Evolutionary conservation across 148 eudicot genomes (phyloP).

Genomic region (Drosera capensis): DNA sequence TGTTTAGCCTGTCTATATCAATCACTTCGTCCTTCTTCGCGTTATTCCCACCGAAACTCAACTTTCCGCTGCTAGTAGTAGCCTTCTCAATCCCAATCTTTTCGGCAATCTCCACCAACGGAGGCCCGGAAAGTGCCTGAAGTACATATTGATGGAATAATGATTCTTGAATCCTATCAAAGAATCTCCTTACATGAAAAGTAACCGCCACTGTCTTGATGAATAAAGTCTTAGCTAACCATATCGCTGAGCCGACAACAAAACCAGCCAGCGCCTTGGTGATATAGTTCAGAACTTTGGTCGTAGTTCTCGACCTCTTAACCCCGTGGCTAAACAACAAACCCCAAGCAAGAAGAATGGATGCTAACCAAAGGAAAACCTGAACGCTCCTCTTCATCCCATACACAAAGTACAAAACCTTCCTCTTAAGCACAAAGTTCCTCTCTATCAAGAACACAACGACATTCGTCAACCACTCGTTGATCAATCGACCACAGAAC

Average conservation of each 20-base stretch:
- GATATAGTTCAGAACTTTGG: constrained; percentile 28
- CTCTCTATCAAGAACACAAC: constrained; percentile 48
- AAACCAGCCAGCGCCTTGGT: constrained; percentile 55
- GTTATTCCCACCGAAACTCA: constrained; percentile 33
- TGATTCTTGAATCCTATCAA: constrained; percentile 77
- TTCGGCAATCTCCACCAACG: constrained; percentile 22
- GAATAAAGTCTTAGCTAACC: constrained; percentile 58
- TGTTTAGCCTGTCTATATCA: constrained; percentile 65
- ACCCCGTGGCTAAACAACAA: constrained; percentile 47
- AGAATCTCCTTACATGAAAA: constrained; percentile 69
- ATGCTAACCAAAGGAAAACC: constrained; percentile 51
- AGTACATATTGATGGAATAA: constrained; percentile 75
- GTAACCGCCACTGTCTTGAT: constrained; percentile 53
- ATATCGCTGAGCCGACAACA: constrained; percentile 61
- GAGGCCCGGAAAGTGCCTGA: constrained; percentile 61
- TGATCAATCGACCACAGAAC: constrained; percentile 51
- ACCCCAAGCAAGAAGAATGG: constrained; percentile 69
- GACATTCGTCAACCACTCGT: constrained; percentile 35
- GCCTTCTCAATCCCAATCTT: constrained; percentile 8
- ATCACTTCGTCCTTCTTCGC: constrained; percentile 44
- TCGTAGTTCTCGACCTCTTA: constrained; percentile 24
- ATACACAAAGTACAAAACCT: constrained; percentile 64
- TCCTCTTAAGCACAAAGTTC: constrained; percentile 55
- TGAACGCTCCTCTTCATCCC: constrained; percentile 58
- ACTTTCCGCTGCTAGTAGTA: constrained; percentile 17